Conservation (phyloP, 73 alveolate species). For the Tetrahymena thermophila region DNA sequence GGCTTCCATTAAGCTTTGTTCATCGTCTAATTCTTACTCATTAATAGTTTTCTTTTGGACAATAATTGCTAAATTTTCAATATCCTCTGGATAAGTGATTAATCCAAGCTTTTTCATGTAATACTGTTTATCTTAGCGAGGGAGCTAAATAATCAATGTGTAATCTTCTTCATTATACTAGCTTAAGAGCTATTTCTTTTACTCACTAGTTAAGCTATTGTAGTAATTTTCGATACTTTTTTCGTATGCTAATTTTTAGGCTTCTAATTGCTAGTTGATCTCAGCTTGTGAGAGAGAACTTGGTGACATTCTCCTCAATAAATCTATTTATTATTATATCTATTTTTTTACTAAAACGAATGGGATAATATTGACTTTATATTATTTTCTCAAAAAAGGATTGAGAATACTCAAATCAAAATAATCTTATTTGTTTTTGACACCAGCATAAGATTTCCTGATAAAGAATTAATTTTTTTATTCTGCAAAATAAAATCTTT, state of each 20-base stretch:
- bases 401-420: background rate
- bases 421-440: background rate
- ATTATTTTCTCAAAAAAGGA: background rate
- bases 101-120: background rate
- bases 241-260: background rate
- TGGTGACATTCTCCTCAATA: background rate
- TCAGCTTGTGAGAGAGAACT: background rate
- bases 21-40: background rate
- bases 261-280: background rate
- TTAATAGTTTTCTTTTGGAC: background rate
- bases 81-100: background rate
- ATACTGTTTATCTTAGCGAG: background rate
- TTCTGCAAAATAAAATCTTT: background rate
- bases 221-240: background rate
- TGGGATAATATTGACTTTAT: background rate
- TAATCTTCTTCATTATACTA: background rate
- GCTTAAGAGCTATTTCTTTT: background rate
- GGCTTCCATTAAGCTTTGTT: background rate
- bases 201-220: background rate
- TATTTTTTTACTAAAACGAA: background rate
- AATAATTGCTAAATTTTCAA: background rate
- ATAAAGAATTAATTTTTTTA: background rate
- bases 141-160: background rate
- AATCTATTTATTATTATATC: background rate
- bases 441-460: background rate